phyloP scores from a whole-genome alignment of 257 asterid species.

The Penstemon barbatus region DNA sequence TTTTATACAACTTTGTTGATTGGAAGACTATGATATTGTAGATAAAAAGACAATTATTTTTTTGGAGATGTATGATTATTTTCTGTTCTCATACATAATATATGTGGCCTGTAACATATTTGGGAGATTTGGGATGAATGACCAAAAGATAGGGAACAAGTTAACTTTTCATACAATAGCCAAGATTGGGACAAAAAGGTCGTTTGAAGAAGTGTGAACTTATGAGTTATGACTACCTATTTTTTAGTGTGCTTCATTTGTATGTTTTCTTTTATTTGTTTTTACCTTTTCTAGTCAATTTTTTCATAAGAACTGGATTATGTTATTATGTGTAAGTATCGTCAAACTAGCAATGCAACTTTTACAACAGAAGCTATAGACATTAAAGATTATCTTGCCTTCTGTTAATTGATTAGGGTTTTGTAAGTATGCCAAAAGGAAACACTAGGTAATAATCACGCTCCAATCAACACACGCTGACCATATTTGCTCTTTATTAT shows the following conservation, averaged over 20 bases:
- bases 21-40: background rate
- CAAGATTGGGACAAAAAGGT: background rate
- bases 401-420: constrained; percentile 7
- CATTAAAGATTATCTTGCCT: background rate
- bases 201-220: constrained; percentile 1
- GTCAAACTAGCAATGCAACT: background rate
- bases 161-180: background rate
- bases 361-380: background rate
- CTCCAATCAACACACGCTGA: no score
- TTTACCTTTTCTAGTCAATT: background rate
- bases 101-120: background rate
- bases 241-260: background rate
- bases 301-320: background rate
- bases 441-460: no score
- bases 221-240: background rate
- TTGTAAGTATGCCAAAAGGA: background rate
- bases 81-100: background rate
- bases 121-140: constrained; percentile 20
- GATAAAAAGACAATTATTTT: background rate
- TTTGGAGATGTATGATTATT: constrained; percentile 7
- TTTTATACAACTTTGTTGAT: constrained; percentile 4
- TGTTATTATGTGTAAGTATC: background rate
- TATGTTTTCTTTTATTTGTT: background rate
- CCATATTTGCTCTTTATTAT: no score
- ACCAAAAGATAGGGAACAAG: constrained; percentile 4